A percentile compares a stretch with the other conserved stretches of the same genome.
These are phyloP conservation scores for Elaeis guineensis DNA, from an alignment of 176 grass and related monocot genomes.

Conservation along the genomic window DNA sequence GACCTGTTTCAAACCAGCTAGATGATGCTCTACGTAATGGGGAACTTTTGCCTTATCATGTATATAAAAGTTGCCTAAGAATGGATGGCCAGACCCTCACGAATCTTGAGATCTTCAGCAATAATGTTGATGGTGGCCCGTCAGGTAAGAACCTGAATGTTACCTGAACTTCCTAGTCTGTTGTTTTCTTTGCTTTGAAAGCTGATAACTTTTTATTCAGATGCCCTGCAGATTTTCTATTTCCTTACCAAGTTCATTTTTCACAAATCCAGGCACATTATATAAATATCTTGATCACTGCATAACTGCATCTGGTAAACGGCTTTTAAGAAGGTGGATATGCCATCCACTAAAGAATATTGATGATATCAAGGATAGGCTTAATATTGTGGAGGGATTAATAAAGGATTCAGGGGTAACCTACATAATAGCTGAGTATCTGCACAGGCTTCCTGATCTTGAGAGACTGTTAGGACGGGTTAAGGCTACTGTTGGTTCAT, in stretches of 20 bases:
- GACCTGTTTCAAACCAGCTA: slow-evolving; percentile 44
- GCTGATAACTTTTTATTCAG: slow-evolving; percentile 2
- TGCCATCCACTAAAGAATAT: slow-evolving; percentile 79
- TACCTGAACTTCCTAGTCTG: no score
- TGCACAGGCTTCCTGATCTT: slow-evolving; percentile 69
- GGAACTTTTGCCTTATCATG: slow-evolving; percentile 67
- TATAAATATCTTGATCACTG: slow-evolving; percentile 91
- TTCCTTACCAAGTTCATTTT: slow-evolving; percentile 7
- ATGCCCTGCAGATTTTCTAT: slow-evolving; percentile 1
- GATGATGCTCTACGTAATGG: slow-evolving; percentile 77
- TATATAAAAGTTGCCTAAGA: slow-evolving; percentile 84
- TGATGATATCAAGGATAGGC: slow-evolving; percentile 59
- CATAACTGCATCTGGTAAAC: slow-evolving; percentile 72
- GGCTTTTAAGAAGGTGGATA: slow-evolving; percentile 84
- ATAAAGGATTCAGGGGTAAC: slow-evolving; percentile 54
- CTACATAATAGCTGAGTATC: slow-evolving; percentile 37
- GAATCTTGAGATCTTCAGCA: slow-evolving; percentile 95
- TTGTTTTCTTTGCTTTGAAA: slow-evolving; percentile 2
- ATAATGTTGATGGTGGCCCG: slow-evolving; percentile 67
- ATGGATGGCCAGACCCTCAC: slow-evolving; percentile 96
- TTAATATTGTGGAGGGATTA: slow-evolving; percentile 72
- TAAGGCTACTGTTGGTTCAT: slow-evolving; percentile 63
- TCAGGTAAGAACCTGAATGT: slow-evolving; percentile 32
- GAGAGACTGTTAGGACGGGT: slow-evolving; percentile 79
- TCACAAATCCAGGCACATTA: slow-evolving; percentile 49